Evolutionary conservation across 441 rosid species (phyloP), one percentile per base, ranked within the genome.

Genomic region (Gossypium trilobum): DNA sequence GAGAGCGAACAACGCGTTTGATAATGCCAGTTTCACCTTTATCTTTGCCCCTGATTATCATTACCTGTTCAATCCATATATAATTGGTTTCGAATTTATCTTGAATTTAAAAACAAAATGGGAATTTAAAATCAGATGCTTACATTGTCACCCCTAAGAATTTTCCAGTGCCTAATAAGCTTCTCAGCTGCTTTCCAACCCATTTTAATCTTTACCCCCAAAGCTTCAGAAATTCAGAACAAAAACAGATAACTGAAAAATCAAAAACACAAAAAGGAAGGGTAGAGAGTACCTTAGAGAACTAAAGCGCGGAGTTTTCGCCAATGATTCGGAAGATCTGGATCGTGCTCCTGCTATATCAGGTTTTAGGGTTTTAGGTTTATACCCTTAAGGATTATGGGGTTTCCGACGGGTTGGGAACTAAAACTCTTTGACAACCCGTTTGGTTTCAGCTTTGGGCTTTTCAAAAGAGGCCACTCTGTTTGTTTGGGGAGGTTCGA

Each of bases 151-250:
- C 99, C 99, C 74, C 94, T 82, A 20, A 94, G 90, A 65, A 94
- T 51, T 85, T 87, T 94, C 99, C 99, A 92, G 85, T 92, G 94
- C 83, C 89, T 85, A 65, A 92, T 86, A 55, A 94, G 95, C 74
- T 89, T 94, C 86, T 92, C 94, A 62, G 99, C 99, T 39, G 99
- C 96, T 83, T 92, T 92, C 99, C 97, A 94, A 70, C 97, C 99
- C 97, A 94, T 94, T 77, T 84, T 69, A 82, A 68, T 83, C 85
- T 56, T 2, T 19, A 36, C 39, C 52, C 29, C 46, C 4, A 51
- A 23, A 23, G 14, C 20, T 42, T 57, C 44, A 71, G 14, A 57
- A 46, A 22, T 46, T 66, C 22, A 66, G 39, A 66, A 22, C 20
- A 46, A 33, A 14, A 31, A 31, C 2, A 31, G 22, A 11, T 14